These are phyloP conservation scores for Scleroderma citrinum DNA, from an alignment of 768 basidiomycete genomes.

Conservation along the genomic window DNA sequence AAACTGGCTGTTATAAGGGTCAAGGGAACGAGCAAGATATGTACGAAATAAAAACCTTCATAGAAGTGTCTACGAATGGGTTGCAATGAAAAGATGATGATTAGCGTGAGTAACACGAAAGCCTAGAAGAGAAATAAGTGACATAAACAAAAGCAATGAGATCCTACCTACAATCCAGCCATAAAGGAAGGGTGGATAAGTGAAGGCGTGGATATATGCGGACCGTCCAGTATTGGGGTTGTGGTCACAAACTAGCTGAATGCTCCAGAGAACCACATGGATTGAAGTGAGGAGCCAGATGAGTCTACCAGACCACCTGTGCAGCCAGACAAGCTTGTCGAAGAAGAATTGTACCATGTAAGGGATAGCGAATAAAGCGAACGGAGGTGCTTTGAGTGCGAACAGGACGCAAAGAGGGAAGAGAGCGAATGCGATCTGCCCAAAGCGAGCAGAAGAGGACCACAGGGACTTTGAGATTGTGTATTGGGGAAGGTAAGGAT, in stretches of 20 bases:
- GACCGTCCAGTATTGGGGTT: constrained; percentile 35
- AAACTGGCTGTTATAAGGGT: constrained; percentile 56
- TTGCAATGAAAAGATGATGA: constrained; percentile 46
- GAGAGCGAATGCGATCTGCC: constrained; percentile 66
- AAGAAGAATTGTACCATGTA: constrained; percentile 60
- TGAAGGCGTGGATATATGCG: constrained; percentile 48
- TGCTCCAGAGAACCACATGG: constrained; percentile 65
- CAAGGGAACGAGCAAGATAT: constrained; percentile 57
- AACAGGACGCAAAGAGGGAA: constrained; percentile 66
- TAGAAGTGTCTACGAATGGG: constrained; percentile 49
- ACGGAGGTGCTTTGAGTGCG: constrained; percentile 65
- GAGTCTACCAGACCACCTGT: constrained; percentile 65
- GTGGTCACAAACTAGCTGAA: constrained; percentile 53
- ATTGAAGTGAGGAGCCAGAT: constrained; percentile 57
- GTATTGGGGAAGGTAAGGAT: constrained; percentile 42
- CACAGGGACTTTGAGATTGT: constrained; percentile 66
- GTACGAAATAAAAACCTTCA: constrained; percentile 61
- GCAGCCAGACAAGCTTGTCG: constrained; percentile 69
- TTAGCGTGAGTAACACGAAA: constrained; percentile 46
- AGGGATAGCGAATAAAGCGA: constrained; percentile 63
- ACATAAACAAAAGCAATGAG: constrained; percentile 1
- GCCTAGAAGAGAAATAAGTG: constrained; percentile 36
- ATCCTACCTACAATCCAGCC: constrained; percentile 47
- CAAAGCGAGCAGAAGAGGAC: constrained; percentile 62
- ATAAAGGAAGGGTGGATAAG: constrained; percentile 55